Base-by-base conservation (phyloP, 345 rosid genomes). In the Kernera saxatilis region DNA sequence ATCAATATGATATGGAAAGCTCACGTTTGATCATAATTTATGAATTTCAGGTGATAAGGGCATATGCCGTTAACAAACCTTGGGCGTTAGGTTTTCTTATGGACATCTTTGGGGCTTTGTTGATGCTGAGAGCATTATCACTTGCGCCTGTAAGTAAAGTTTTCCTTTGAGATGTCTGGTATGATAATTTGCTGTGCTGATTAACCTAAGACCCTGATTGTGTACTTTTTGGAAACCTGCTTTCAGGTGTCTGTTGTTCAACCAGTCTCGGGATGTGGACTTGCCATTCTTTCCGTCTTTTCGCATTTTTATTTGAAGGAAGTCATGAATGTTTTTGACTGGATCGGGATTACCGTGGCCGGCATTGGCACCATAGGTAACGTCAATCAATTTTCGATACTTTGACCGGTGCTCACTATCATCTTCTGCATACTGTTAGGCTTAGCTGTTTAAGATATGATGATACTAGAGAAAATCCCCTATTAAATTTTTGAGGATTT, bases 211-310 rank as follows among this genome's bases (percentile, higher is more conserved):
- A 29, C 6, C 18, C 35, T 56, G 56, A 69, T 35, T 32, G 12
- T 37, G 59, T 23, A 35, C 22, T 22, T 11, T 67, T 49, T 65
- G 41, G 17, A 62, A 54, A 21, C 73, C 12, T 78, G 36, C 55
- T 69, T 45, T 53, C 79, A 94, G 99, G 97, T 94, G 29, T 94
- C 99, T 50, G 89, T 91, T 55, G 91, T 94, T 72, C 98, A 94
- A 66, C 99, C 99, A 17, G 98, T 94, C 76, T 94, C 98, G 37
- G 98, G 99, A 45, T 89, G 96, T 76, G 98, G 99, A 56, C 98
- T 94, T 35, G 98, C 96, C 17, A 81, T 94, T 73, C 98, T 94
- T 74, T 94, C 87, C 0, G 74, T 94, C 61, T 91, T 94, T 77
- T 91, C 98, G 9, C 98, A 91, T 79, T 94, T 94, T 82, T 94